These are phyloP conservation scores for Boletus bicolor DNA, from an alignment of 768 basidiomycete species.

Conservation along the genomic window DNA sequence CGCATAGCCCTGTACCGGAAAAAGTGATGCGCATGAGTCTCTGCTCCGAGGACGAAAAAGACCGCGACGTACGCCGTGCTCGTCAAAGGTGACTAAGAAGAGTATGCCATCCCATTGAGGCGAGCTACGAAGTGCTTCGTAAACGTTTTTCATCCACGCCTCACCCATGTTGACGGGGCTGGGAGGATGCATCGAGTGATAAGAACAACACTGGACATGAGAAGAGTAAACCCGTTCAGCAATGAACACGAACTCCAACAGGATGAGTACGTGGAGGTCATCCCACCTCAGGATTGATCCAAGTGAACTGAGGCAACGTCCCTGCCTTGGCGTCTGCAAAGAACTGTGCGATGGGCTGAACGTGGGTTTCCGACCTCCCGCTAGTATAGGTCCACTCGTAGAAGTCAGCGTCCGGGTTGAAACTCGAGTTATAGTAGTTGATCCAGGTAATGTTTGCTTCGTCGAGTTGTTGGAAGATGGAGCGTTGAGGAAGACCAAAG, in stretches of 20 bases:
- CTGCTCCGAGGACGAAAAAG: not conserved
- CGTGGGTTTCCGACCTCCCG: slow-evolving; percentile 16
- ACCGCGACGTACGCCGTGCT: slow-evolving; percentile 19
- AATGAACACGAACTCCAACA: not conserved
- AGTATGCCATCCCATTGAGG: slow-evolving; percentile 22
- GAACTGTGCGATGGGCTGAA: slow-evolving; percentile 16
- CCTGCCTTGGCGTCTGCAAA: slow-evolving; percentile 22
- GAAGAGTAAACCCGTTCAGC: not conserved
- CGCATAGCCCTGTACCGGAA: slow-evolving; percentile 18
- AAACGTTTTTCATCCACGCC: slow-evolving; percentile 22
- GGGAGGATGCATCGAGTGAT: slow-evolving; percentile 27
- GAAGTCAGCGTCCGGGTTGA: slow-evolving; percentile 25
- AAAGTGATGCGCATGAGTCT: not conserved
- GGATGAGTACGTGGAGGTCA: not conserved
- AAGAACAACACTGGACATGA: slow-evolving; percentile 18
- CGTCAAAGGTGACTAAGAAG: slow-evolving; percentile 27
- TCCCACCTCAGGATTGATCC: slow-evolving; percentile 27
- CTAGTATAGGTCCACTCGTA: slow-evolving; percentile 20
- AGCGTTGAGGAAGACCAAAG: slow-evolving; percentile 25
- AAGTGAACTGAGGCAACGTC: slow-evolving; percentile 25
- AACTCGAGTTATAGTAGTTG: slow-evolving; percentile 29
- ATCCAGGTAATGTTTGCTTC: slow-evolving; percentile 24
- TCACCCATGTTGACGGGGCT: slow-evolving; percentile 28
- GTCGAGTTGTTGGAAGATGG: slow-evolving; percentile 28
- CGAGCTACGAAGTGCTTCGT: slow-evolving; percentile 24